Conservation (phyloP, 2,329 filamentous ascomycete species). For the Colletotrichum horii region DNA sequence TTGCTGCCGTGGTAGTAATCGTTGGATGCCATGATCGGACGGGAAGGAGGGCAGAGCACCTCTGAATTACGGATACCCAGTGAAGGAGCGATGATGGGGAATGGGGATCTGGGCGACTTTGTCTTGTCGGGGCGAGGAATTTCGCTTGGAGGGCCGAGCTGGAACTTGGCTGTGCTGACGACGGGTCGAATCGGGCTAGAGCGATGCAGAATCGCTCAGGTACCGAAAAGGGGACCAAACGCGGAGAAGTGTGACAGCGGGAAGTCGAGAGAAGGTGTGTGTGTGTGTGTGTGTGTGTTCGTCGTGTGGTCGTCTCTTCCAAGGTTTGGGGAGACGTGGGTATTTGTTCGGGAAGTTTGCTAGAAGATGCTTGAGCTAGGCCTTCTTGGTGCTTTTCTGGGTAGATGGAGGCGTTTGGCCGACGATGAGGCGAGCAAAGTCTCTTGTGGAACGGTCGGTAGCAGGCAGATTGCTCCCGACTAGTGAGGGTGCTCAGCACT, state of each 20-base stretch:
- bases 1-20: constrained; percentile 66
- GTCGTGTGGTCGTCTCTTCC: neutral
- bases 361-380: neutral
- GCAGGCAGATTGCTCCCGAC: neutral
- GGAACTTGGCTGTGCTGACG: neutral
- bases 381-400: neutral
- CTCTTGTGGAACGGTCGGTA: neutral
- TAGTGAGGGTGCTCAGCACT: neutral
- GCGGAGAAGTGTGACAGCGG: constrained; percentile 22
- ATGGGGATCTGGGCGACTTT: constrained; percentile 5
- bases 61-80: neutral
- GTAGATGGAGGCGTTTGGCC: neutral
- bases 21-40: constrained; percentile 62
- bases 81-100: neutral
- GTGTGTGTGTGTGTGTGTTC: neutral
- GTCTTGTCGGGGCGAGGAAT: constrained; percentile 10
- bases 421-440: neutral
- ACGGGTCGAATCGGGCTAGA: constrained; percentile 10
- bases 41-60: neutral
- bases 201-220: constrained; percentile 8
- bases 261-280: constrained; percentile 3
- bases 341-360: constrained; percentile 17
- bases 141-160: constrained; percentile 16
- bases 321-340: constrained; percentile 1
- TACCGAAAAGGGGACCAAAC: constrained; percentile 10